Conservation (phyloP, 2,329 filamentous ascomycete genomes). For the Xylariaceae sp. region DNA sequence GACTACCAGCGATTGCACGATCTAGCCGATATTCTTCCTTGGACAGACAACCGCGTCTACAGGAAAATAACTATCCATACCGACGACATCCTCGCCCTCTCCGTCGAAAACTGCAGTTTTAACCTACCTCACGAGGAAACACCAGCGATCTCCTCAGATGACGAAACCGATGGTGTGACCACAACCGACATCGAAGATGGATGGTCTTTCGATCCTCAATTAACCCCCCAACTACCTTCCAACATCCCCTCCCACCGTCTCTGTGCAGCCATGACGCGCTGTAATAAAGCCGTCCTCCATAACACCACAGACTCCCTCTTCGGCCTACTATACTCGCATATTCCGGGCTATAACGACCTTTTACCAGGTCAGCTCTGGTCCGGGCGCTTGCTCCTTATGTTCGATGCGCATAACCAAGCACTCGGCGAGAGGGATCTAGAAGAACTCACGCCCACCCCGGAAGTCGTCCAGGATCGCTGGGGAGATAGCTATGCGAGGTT, state of each 20-base stretch:
- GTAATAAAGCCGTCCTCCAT: slow-evolving; percentile 7
- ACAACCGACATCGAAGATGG: slow-evolving; percentile 15
- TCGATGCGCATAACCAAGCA: slow-evolving; percentile 19
- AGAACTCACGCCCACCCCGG: slow-evolving; percentile 10
- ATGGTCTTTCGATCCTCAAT: slow-evolving; percentile 31
- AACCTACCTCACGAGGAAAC: slow-evolving; percentile 30
- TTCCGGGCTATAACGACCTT: slow-evolving; percentile 1
- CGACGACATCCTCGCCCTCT: slow-evolving; percentile 29
- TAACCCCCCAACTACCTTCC: slow-evolving; percentile 19
- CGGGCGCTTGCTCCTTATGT: slow-evolving; percentile 19
- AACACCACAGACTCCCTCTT: slow-evolving; percentile 9
- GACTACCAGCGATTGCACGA: too few relatives aligned
- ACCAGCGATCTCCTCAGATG: slow-evolving; percentile 1
- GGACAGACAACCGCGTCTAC: slow-evolving; percentile 19
- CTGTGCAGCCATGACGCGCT: slow-evolving; percentile 23
- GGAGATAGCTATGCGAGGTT: slow-evolving; percentile 28
- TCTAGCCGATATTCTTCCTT: not conserved
- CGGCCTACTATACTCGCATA: slow-evolving; percentile 16
- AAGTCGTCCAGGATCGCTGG: slow-evolving; percentile 29
- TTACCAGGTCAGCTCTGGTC: not conserved
- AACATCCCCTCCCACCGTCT: slow-evolving; percentile 18
- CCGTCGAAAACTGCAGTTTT: slow-evolving; percentile 35
- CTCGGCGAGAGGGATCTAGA: slow-evolving; percentile 8
- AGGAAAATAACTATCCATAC: slow-evolving; percentile 24
- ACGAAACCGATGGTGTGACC: not conserved